A percentile compares a stretch with the other conserved stretches of the same genome.
These are phyloP conservation scores for Alternaria arborescens DNA, from an alignment of 2,329 filamentous ascomycete genomes.

Conservation along the genomic window DNA sequence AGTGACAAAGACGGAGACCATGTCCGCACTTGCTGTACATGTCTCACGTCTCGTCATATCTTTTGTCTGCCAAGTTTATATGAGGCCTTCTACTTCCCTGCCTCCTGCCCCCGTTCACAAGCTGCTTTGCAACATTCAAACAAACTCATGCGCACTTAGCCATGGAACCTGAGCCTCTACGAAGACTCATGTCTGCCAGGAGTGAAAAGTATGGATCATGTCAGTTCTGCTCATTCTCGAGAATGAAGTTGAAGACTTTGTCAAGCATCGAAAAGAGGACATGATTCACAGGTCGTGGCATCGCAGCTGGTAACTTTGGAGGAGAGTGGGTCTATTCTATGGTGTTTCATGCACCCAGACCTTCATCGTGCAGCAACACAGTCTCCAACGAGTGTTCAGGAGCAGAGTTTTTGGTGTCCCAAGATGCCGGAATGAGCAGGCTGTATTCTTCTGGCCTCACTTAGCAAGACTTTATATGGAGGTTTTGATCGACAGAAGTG, in stretches of 20 bases:
- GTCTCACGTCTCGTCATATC: background rate
- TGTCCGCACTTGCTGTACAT: background rate
- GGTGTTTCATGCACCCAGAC: background rate
- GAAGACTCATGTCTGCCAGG: background rate
- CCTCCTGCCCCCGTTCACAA: background rate
- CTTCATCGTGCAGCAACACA: background rate
- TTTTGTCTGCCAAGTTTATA: background rate
- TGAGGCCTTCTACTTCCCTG: background rate
- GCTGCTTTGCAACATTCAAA: background rate
- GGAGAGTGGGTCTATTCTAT: background rate
- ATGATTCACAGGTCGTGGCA: background rate
- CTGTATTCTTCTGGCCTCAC: background rate
- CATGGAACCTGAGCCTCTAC: background rate
- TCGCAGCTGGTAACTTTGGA: background rate
- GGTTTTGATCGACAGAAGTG: background rate
- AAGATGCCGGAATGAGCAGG: background rate
- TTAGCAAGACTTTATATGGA: background rate
- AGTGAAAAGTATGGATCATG: background rate
- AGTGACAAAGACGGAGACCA: background rate
- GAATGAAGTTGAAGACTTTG: background rate
- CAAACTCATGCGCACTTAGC: background rate
- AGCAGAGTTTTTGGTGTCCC: background rate
- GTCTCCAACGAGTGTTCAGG: background rate
- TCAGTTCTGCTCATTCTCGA: too few relatives aligned
- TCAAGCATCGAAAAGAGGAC: background rate